phyloP scores from a whole-genome alignment of 2,329 filamentous ascomycete genomes.

The Sporothrix humicola region DNA sequence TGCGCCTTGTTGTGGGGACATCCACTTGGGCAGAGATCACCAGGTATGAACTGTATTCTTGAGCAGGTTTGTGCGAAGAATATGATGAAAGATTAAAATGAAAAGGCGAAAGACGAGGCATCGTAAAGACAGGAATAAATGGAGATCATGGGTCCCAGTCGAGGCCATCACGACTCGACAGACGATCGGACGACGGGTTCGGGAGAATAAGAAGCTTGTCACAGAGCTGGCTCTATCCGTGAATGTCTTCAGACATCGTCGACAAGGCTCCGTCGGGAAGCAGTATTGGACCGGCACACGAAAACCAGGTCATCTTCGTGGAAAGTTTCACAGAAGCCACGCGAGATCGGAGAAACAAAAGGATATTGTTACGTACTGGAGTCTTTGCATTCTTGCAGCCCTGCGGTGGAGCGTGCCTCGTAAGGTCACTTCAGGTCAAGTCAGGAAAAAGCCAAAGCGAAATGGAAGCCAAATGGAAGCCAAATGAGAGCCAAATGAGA shows the following conservation, averaged over 20 bases:
- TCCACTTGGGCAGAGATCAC: neutral
- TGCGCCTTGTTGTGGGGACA: neutral
- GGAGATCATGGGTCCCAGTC: neutral
- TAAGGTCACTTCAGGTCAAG: no score
- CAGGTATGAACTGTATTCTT: neutral
- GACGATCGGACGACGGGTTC: neutral
- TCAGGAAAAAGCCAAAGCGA: no score
- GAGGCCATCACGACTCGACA: neutral
- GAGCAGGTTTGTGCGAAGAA: neutral
- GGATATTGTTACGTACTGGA: neutral
- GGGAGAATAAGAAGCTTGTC: neutral
- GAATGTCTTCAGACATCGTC: neutral
- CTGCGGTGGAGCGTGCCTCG: neutral
- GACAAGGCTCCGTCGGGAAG: neutral
- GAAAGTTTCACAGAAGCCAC: neutral
- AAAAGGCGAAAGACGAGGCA: no score
- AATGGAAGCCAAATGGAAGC: no score
- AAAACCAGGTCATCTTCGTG: neutral
- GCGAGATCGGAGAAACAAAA: slow-evolving; percentile 13
- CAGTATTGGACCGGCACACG: neutral
- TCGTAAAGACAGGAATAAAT: neutral
- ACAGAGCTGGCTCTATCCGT: no score
- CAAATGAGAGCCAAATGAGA: no score
- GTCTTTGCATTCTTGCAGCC: neutral
- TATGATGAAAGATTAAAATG: neutral